Conservation (phyloP, 2,329 filamentous ascomycete genomes). For the Penicillium brevicompactum region DNA sequence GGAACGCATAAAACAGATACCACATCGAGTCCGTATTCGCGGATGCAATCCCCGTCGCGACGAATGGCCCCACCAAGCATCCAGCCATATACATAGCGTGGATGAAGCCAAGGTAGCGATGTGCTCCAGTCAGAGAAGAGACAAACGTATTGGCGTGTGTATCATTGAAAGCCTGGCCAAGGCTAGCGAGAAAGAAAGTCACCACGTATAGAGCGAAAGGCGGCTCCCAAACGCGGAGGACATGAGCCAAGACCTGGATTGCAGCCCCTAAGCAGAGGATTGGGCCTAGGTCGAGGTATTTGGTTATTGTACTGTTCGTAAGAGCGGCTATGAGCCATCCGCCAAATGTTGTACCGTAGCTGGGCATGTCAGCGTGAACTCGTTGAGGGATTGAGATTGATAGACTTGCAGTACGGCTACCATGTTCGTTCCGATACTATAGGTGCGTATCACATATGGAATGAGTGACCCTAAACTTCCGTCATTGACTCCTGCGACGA, state of each 20-base stretch:
- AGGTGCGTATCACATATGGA: slow-evolving; percentile 63
- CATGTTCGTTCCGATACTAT: slow-evolving; percentile 55
- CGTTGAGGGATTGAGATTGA: background rate
- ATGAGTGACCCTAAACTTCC: slow-evolving; percentile 65
- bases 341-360: slow-evolving; percentile 59
- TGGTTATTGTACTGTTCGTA: slow-evolving; percentile 51
- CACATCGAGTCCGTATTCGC: slow-evolving; percentile 44
- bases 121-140: slow-evolving; percentile 52
- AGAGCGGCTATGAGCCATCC: slow-evolving; percentile 63
- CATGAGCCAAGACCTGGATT: slow-evolving; percentile 52
- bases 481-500: slow-evolving; percentile 67
- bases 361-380: slow-evolving; percentile 17
- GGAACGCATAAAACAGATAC: slow-evolving; percentile 60
- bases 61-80: slow-evolving; percentile 59
- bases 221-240: slow-evolving; percentile 58
- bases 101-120: slow-evolving; percentile 65
- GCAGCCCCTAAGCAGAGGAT: slow-evolving; percentile 59
- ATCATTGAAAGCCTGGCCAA: slow-evolving; percentile 66
- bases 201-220: slow-evolving; percentile 60
- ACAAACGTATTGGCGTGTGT: slow-evolving; percentile 66
- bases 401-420: slow-evolving; percentile 53
- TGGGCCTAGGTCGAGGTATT: slow-evolving; percentile 57
- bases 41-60: slow-evolving; percentile 54
- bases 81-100: slow-evolving; percentile 64
- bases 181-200: slow-evolving; percentile 60